Percentiles rank a stretch among this genome's conserved stretches.
phyloP scores from a whole-genome alignment of 441 rosid species.

The Gossypium schwendimanii region DNA sequence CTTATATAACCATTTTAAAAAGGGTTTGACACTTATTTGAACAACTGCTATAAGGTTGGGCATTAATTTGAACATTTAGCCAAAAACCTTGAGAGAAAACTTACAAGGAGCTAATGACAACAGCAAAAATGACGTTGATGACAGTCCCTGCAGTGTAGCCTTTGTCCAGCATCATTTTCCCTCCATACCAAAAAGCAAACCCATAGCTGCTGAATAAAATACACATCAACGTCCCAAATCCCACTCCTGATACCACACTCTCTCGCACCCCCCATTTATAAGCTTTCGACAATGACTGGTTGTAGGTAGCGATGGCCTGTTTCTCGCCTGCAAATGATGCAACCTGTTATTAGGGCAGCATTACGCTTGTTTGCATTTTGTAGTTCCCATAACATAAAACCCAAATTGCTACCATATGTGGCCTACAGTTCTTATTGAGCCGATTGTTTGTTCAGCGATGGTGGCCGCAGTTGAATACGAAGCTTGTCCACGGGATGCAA shows the following conservation, averaged over 20 bases:
- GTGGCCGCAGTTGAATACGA: constrained; percentile 58
- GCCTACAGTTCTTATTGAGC: constrained; percentile 72
- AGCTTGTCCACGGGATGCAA: constrained; percentile 56
- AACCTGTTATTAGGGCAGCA: constrained; percentile 36
- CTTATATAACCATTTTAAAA: too few species aligned
- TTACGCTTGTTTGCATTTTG: background rate
- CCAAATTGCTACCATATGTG: background rate
- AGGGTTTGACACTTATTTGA: too few species aligned
- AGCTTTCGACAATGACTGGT: constrained; percentile 47
- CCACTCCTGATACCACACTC: constrained; percentile 56
- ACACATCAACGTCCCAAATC: constrained; percentile 38
- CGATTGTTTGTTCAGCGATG: constrained; percentile 69
- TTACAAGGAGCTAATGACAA: constrained; percentile 58
- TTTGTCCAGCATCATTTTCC: constrained; percentile 57
- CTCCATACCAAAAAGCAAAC: constrained; percentile 67
- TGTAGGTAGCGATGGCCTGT: constrained; percentile 45
- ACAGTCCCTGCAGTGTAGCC: constrained; percentile 66
- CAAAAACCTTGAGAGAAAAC: background rate
- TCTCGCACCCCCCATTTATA: constrained; percentile 52
- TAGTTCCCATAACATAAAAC: background rate
- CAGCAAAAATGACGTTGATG: constrained; percentile 50
- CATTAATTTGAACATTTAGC: too few species aligned
- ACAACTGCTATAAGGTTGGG: too few species aligned
- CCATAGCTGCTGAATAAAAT: constrained; percentile 47
- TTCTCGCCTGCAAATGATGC: constrained; percentile 79